Evolutionary conservation across 2,329 filamentous ascomycete genomes (phyloP).

Genomic region (Trichoderma simmonsii): DNA sequence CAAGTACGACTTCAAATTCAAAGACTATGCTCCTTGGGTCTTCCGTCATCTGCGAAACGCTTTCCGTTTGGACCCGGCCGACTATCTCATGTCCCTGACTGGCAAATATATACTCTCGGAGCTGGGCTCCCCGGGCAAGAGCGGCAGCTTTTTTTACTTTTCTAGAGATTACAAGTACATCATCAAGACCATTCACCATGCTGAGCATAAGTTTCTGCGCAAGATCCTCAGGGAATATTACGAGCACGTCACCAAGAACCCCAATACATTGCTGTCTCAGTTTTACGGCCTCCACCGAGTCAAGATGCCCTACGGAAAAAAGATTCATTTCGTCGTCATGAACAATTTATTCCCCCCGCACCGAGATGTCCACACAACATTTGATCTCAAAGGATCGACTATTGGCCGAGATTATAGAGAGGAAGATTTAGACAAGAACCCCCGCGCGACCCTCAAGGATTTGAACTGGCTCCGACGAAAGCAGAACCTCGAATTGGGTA

Average conservation of each 20-base stretch:
- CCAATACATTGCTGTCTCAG: conserved; percentile 93
- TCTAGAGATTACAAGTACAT: conserved; percentile 99
- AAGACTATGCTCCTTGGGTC: conserved; percentile 99
- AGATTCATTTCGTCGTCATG: conserved; percentile 99
- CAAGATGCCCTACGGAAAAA: conserved; percentile 96
- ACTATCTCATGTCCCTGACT: conserved; percentile 96
- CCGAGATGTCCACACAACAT: conserved; percentile 94
- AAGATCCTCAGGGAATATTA: conserved; percentile 91
- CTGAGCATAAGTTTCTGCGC: conserved; percentile 82
- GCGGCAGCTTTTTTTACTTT: conserved; percentile 99
- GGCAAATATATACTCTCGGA: conserved; percentile 99
- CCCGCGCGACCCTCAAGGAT: conserved; percentile 90
- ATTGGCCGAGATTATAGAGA: conserved; percentile 89
- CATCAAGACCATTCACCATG: conserved; percentile 98
- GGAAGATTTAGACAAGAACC: conserved; percentile 82
- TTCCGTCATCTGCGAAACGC: conserved; percentile 86
- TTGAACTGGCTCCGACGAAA: conserved; percentile 91
- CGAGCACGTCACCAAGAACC: conserved; percentile 85
- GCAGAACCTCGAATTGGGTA: conserved; percentile 81
- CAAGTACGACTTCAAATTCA: conserved; percentile 99
- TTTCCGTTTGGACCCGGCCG: conserved; percentile 90
- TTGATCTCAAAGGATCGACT: conserved; percentile 94
- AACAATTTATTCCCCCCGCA: conserved; percentile 98
- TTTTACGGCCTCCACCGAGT: conserved; percentile 97
- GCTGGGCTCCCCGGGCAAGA: conserved; percentile 94